Base-by-base conservation (phyloP, 2,329 filamentous ascomycete genomes). In the Aspergillus fructus region DNA sequence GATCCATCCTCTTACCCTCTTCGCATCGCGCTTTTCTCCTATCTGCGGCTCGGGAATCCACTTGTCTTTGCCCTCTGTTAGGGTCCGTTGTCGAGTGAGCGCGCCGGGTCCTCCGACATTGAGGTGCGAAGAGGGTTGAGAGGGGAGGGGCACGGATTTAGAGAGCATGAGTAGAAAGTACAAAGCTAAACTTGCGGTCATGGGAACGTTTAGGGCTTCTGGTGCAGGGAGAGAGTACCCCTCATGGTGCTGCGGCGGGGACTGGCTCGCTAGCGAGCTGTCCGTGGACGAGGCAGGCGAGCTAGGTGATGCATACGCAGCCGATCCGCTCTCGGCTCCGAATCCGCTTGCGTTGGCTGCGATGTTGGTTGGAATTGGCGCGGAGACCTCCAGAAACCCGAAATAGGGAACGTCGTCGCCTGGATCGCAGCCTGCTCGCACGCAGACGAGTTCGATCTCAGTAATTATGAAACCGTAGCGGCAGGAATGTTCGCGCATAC, bases 391-490 rank as follows among this genome's bases (percentile, higher is more conserved):
- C 5, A 97, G 80, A 74, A 88, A 91, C n/a, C 93, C 93, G 69
- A 96, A 97, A 71, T 91, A 87, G 0, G 93, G 93, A 1, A 86
- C 86, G 41, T 81, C 77, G 47, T 78, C 77, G 27, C 68, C 68
- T 82, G 88, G 65, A 72, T 84, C 77, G 56, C 76, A 79, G 52
- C 93, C 92, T 64, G 89, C 90, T 67, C 93, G 90, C 1, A 96
- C 91, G 66, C 94, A 87, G 40, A 97, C 88, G 8, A 97, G 86
- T 77, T 97, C 93, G 66, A 96, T 96, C 77, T 97, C 93, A 1
- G 91, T 97, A 70, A 97, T 86, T 74, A 97, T 93, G 80, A 96
- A 97, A 54, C 93, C 93, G 74, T 97, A 97, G 58, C 93, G 88
- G 71, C 91, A 96, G 64, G 88, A 87, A 77, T 96, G 90, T 77